Evolutionary conservation across 768 basidiomycete species (phyloP), one percentile per base, ranked within the genome.

Genomic region (Gautieria morchelliformis): DNA sequence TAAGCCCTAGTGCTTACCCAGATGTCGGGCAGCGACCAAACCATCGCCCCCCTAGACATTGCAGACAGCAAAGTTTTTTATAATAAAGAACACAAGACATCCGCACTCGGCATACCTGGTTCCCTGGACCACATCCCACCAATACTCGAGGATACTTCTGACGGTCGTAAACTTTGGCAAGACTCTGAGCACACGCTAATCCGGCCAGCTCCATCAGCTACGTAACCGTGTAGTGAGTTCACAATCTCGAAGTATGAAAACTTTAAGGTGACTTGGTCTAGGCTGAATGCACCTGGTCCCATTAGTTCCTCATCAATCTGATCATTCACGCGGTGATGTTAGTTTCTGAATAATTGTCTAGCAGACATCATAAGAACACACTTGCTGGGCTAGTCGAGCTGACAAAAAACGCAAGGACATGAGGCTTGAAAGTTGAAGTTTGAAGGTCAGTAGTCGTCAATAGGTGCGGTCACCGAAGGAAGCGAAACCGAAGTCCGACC

Each of bases 131-230:
- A 67, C 94, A 97, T 65, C 90, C 93, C 11, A 98, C 89, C n/a
- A 98, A 74, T 6, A 98, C 91, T 11, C 83, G 80, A 39, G 78
- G 78, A 68, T 89, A 83, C 46, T 75, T 78, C 3, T 83, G 80
- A 32, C 78, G 81, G 41, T 73, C 74, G 67, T 91, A 98, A 0
- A 84, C 82, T n/a, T 75, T 84, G 6, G 87, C 84, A 2, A 97
- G 72, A 0, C 89, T 80, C 67, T 94, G 90, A 0, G 95, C 96
- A 66, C 94, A 94, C 1, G 95, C 86, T 10, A 98, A 74, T 1
- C 96, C 96, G 32, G 95, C 95, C 12, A 98, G 79, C 66, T 98
- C 95, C 93, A 97, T 96, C 32, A 97, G 73, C 91, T 95, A 66
- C 19, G 1, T 37, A 27, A 46, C 32, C 32, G 8, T 33, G 19